Evolutionary conservation across 805 yeast genomes (phyloP).

Genomic region (Maudiozyma bulderi): DNA sequence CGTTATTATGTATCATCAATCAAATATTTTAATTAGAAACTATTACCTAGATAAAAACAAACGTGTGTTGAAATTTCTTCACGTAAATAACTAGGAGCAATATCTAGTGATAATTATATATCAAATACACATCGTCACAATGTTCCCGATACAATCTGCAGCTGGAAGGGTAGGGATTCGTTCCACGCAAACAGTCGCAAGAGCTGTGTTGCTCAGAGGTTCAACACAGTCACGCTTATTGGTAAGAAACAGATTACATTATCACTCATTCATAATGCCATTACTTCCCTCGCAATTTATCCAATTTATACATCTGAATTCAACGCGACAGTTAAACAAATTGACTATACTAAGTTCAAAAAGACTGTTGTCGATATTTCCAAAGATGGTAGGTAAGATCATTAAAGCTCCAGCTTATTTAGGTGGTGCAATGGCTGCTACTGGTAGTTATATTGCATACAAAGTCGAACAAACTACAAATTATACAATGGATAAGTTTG

Average conservation of each 20-base stretch:
- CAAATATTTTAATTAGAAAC: too few species aligned
- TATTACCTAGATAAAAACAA: too few species aligned
- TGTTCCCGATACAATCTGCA: not conserved
- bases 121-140: not conserved
- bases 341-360: constrained; percentile 9
- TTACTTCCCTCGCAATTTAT: constrained; percentile 13
- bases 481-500: constrained; percentile 59
- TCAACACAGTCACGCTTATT: not conserved
- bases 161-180: not conserved
- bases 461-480: constrained; percentile 80
- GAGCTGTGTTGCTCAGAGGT: not conserved
- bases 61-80: too few species aligned
- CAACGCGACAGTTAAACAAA: constrained; percentile 1
- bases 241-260: constrained; percentile 6
- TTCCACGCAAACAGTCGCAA: not conserved
- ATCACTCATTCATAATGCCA: constrained; percentile 18
- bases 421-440: constrained; percentile 91
- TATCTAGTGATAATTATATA: too few species aligned
- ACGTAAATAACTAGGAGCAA: too few species aligned
- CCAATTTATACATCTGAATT: constrained; percentile 8
- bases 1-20: too few species aligned
- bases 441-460: constrained; percentile 85
- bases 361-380: constrained; percentile 30
- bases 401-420: constrained; percentile 66
- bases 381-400: constrained; percentile 46